These are phyloP conservation scores for Cicer judaicum DNA, from an alignment of 306 rosid species.

Conservation along the genomic window DNA sequence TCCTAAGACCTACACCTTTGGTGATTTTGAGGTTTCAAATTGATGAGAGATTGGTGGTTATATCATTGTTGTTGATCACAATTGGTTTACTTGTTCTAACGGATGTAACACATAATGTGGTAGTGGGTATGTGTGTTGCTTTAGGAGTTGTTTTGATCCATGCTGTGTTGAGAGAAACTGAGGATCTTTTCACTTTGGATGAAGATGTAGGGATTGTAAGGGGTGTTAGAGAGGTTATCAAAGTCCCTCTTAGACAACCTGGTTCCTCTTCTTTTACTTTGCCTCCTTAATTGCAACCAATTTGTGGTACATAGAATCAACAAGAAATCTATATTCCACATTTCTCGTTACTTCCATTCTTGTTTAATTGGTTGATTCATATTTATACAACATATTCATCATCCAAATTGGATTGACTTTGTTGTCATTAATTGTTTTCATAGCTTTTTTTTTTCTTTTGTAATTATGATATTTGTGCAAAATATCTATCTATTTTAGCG, in stretches of 20 bases:
- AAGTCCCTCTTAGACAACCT: constrained; percentile 65
- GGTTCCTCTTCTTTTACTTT: constrained; percentile 68
- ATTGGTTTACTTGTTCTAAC: constrained; percentile 51
- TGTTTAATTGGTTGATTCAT: not conserved
- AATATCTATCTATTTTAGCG: too few species aligned
- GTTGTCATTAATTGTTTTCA: not conserved
- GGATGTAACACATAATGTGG: constrained; percentile 52
- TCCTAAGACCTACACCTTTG: constrained; percentile 57
- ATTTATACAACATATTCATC: not conserved
- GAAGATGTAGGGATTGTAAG: constrained; percentile 49
- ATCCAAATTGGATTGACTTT: not conserved
- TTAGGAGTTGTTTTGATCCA: constrained; percentile 51
- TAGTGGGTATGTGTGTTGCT: constrained; percentile 50
- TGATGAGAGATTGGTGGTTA: constrained; percentile 53
- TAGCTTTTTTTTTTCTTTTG: too few species aligned
- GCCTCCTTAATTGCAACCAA: not conserved
- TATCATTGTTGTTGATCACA: constrained; percentile 48
- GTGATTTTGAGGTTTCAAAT: constrained; percentile 43
- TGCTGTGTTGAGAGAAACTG: constrained; percentile 60
- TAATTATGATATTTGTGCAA: too few species aligned
- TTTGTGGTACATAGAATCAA: not conserved
- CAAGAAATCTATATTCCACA: not conserved
- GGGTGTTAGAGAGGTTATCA: constrained; percentile 41
- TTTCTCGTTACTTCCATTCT: constrained; percentile 7
- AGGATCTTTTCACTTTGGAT: constrained; percentile 55